A percentile compares a stretch with the other conserved stretches of the same genome.
Evolutionary conservation across 345 rosid species (phyloP).

Genomic region (Carallia brachiata): DNA sequence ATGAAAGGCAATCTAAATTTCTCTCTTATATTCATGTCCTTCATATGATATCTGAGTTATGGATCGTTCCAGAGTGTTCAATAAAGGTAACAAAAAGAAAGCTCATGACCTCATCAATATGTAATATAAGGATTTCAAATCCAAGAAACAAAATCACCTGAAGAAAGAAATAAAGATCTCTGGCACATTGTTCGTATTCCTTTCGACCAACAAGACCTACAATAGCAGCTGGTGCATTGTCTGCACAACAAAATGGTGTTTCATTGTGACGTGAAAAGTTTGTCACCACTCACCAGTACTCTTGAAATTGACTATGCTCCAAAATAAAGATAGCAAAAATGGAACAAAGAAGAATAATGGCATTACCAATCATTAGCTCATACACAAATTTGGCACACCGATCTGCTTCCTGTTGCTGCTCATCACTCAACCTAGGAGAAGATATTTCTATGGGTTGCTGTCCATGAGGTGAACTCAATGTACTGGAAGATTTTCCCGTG

Average conservation of each 20-base stretch:
- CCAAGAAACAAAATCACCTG: conserved; percentile 52
- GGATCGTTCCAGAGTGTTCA: neutral
- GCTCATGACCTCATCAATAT: neutral
- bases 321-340: conserved; percentile 8
- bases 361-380: conserved; percentile 84
- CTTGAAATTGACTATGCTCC: neutral
- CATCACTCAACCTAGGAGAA: conserved; percentile 47
- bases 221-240: conserved; percentile 78
- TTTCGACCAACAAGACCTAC: conserved; percentile 84
- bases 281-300: neutral
- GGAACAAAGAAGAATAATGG: neutral
- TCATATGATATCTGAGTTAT: too few species aligned
- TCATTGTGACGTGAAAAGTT: neutral
- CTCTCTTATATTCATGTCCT: too few species aligned
- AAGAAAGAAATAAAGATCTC: conserved; percentile 89
- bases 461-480: conserved; percentile 26
- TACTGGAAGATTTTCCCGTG: conserved; percentile 9
- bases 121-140: neutral
- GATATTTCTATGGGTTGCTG: conserved; percentile 36
- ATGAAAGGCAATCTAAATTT: too few species aligned
- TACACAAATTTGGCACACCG: conserved; percentile 86
- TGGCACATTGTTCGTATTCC: conserved; percentile 88
- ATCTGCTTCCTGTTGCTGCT: conserved; percentile 69
- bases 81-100: neutral
- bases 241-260: conserved; percentile 38